These are phyloP conservation scores for Pyrus betulifolia DNA, from an alignment of 306 rosid genomes.

Conservation along the genomic window DNA sequence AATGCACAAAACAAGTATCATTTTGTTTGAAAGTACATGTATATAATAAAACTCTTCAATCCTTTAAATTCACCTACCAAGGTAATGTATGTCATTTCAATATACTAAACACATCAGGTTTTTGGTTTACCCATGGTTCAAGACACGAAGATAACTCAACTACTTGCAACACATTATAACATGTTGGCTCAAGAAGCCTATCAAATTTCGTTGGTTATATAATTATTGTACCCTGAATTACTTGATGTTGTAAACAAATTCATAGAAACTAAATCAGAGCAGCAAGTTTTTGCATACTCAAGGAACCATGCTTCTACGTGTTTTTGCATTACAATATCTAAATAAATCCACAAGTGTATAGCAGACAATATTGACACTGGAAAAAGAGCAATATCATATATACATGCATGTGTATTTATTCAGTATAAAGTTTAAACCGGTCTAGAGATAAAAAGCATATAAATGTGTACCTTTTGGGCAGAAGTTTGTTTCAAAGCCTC, in stretches of 20 bases:
- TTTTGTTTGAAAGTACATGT: no score
- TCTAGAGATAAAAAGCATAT: not conserved
- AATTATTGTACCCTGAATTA: not conserved
- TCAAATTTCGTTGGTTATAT: not conserved
- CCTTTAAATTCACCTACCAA: not conserved
- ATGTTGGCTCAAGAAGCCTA: not conserved
- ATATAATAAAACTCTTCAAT: not conserved
- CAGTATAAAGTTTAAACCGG: not conserved
- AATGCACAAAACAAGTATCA: not conserved
- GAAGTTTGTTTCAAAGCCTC: slow-evolving; percentile 63
- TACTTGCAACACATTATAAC: not conserved
- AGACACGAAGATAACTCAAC: not conserved
- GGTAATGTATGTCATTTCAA: not conserved
- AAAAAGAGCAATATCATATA: not conserved
- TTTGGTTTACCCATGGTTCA: not conserved
- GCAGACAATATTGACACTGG: not conserved
- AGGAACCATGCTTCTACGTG: not conserved
- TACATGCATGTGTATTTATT: not conserved
- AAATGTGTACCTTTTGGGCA: slow-evolving; percentile 38
- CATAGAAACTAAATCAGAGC: not conserved
- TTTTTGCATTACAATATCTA: not conserved
- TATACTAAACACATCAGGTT: not conserved
- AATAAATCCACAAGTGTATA: not conserved
- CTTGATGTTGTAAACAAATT: not conserved
- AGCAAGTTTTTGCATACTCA: not conserved